phyloP scores from a whole-genome alignment of 202 grass and related monocot species.

The Carex arenaria region DNA sequence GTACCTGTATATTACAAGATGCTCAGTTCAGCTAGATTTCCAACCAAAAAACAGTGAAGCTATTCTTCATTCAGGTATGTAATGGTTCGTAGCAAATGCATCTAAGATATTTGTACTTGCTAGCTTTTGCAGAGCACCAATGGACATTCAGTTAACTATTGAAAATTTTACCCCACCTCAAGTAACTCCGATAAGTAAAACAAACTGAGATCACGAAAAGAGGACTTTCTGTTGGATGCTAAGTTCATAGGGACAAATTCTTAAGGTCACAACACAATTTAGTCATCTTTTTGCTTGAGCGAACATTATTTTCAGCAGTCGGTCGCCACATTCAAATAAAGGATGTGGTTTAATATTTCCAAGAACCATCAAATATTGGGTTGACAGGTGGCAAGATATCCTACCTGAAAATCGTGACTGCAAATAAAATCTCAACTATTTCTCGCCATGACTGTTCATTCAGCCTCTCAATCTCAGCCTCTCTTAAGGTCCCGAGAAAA shows the following conservation, averaged over 20 bases:
- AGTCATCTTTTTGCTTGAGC: neutral
- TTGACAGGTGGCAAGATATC: conserved; percentile 33
- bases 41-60: neutral
- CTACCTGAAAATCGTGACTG: conserved; percentile 89
- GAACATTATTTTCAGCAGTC: neutral
- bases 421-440: conserved; percentile 88
- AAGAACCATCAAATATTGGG: neutral
- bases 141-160: neutral
- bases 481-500: conserved; percentile 82
- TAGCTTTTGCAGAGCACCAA: neutral
- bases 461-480: conserved; percentile 89
- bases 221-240: neutral
- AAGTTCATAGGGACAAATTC: neutral
- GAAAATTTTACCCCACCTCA: neutral
- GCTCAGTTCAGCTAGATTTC: neutral
- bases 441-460: conserved; percentile 95
- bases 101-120: neutral
- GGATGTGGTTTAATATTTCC: neutral
- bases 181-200: neutral
- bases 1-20: neutral
- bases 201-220: neutral
- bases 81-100: neutral
- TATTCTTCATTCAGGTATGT: neutral
- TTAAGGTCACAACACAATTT: neutral
- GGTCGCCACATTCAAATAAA: neutral